phyloP scores from a whole-genome alignment of 1,284 basidiomycete genomes.

The Laetiporus sulphureus region DNA sequence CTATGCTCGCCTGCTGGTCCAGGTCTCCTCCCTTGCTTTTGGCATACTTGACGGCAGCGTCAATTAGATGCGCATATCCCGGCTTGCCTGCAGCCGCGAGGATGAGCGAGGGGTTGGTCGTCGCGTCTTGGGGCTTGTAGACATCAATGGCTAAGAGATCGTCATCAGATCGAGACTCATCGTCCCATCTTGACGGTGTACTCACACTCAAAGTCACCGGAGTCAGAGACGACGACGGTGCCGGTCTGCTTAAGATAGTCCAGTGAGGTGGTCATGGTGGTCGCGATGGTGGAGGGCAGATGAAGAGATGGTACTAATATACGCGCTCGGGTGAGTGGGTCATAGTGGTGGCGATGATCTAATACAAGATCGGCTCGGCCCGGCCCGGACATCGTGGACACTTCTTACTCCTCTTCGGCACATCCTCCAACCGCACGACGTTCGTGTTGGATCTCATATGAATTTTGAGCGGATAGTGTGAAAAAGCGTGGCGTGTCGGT shows the following conservation, averaged over 20 bases:
- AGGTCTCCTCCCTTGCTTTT: conserved; percentile 76
- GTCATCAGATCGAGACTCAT: conserved; percentile 10
- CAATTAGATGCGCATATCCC: conserved; percentile 80
- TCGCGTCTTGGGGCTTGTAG: conserved; percentile 93
- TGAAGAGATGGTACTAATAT: conserved; percentile 7
- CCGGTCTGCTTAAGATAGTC: conserved; percentile 86
- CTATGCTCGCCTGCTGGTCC: conserved; percentile 68
- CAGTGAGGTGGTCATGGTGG: conserved; percentile 80
- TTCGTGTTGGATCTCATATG: too few species aligned
- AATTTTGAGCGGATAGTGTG: too few species aligned
- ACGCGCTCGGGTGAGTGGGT: conserved; percentile 1
- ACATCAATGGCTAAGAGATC: conserved; percentile 64
- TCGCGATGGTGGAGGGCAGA: conserved; percentile 10
- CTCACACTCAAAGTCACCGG: conserved; percentile 81
- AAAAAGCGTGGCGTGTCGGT: too few species aligned
- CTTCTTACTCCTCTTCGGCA: too few species aligned
- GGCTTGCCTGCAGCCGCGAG: conserved; percentile 91
- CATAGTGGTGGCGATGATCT: not conserved
- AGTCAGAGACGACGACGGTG: conserved; percentile 93
- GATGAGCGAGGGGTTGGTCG: conserved; percentile 92
- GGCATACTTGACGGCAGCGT: conserved; percentile 76
- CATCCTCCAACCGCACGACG: too few species aligned
- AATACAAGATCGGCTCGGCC: not conserved
- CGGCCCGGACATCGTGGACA: too few species aligned
- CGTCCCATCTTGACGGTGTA: conserved; percentile 10